phyloP scores from a whole-genome alignment of 139 green algal species.

The Asterochloris sp. region DNA sequence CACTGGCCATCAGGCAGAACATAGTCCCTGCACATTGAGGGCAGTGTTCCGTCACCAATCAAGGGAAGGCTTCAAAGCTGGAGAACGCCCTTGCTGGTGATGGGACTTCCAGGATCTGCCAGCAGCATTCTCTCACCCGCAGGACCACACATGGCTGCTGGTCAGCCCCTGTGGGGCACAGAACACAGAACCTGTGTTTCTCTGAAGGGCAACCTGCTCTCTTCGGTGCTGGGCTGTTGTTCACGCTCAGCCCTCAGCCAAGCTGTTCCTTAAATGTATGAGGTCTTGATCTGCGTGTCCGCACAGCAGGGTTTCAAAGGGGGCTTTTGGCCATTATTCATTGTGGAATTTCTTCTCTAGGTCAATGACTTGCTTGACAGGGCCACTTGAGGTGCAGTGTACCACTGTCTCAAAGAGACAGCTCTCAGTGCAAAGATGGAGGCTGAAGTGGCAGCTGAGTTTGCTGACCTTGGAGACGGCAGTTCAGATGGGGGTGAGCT shows the following conservation, averaged over 20 bases:
- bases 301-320: too few species aligned
- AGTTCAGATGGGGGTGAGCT: too few species aligned
- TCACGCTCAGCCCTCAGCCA: too few species aligned
- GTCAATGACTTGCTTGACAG: too few species aligned
- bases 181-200: not conserved
- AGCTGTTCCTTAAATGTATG: too few species aligned
- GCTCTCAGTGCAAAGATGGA: slow-evolving; percentile 6
- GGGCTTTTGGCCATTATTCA: too few species aligned
- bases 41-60: not conserved
- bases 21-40: slow-evolving; percentile 20
- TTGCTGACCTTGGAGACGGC: not conserved
- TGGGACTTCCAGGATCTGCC: too few species aligned
- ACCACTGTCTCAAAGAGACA: not conserved
- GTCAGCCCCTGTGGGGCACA: not conserved
- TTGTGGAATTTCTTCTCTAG: too few species aligned
- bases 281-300: too few species aligned
- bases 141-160: slow-evolving; percentile 9
- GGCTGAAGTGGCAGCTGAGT: slow-evolving; percentile 18
- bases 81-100: not conserved
- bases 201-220: not conserved
- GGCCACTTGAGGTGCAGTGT: not conserved
- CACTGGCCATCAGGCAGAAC: slow-evolving; percentile 30
- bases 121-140: slow-evolving; percentile 8
- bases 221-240: too few species aligned
- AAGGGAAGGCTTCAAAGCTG: not conserved